Conservation (phyloP, 2,329 filamentous ascomycete genomes). For the Macroventuria anomochaeta region DNA sequence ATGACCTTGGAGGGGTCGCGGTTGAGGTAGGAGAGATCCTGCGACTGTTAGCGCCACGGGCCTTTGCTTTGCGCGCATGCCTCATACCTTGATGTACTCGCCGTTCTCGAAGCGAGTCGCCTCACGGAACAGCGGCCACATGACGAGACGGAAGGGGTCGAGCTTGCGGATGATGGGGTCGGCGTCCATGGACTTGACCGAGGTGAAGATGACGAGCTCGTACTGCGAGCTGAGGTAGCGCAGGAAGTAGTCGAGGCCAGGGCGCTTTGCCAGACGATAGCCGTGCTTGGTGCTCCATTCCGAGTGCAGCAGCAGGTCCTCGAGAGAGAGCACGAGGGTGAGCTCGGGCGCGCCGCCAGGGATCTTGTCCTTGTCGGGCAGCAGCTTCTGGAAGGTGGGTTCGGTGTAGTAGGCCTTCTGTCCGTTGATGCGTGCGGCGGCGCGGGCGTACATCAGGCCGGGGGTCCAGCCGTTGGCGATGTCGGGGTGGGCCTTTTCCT, state of each 20-base stretch:
- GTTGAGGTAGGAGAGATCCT: constrained; percentile 98
- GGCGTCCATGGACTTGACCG: constrained; percentile 79
- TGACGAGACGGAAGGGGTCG: constrained; percentile 92
- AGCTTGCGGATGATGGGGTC: constrained; percentile 91
- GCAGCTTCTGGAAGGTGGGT: constrained; percentile 89
- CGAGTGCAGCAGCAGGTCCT: constrained; percentile 92
- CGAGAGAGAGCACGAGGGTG: constrained; percentile 88
- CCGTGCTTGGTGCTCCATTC: constrained; percentile 94
- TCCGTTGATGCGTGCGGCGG: constrained; percentile 74
- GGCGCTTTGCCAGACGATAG: constrained; percentile 93
- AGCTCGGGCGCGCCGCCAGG: constrained; percentile 76
- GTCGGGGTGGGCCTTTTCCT: constrained; percentile 71
- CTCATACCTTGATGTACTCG: constrained; percentile 87
- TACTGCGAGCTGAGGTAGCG: constrained; percentile 98
- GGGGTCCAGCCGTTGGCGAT: constrained; percentile 81
- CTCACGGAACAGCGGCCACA: constrained; percentile 93
- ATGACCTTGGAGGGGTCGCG: constrained; percentile 94
- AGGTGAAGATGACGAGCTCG: constrained; percentile 95
- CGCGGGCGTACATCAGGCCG: constrained; percentile 79
- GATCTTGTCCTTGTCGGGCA: constrained; percentile 73
- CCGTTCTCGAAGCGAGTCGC: constrained; percentile 97
- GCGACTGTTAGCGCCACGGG: constrained; percentile 24
- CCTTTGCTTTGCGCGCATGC: too few species aligned
- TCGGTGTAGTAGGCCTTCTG: constrained; percentile 93
- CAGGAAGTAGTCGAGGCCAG: constrained; percentile 95